A percentile compares a stretch with the other conserved stretches of the same genome.
phyloP scores from a whole-genome alignment of 2,329 filamentous ascomycete genomes.

The Sarocladium brachiariae region DNA sequence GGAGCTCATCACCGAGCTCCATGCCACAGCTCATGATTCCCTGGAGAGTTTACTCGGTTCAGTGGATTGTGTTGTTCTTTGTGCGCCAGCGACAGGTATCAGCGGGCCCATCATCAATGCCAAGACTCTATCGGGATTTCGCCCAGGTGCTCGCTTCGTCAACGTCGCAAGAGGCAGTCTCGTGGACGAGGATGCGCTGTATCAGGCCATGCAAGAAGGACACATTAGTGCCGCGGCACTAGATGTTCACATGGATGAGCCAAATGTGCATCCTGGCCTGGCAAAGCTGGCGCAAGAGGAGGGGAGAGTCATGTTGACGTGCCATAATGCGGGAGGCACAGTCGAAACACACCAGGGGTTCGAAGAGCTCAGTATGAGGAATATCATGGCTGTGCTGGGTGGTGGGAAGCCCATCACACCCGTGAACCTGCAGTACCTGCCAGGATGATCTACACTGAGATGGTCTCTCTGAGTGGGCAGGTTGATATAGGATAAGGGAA shows the following conservation, averaged over 20 bases:
- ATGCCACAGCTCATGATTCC: conserved; percentile 42
- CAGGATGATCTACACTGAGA: too few species aligned
- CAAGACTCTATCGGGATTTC: conserved; percentile 42
- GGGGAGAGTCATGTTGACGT: conserved; percentile 50
- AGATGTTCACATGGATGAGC: conserved; percentile 59
- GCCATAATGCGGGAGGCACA: conserved; percentile 61
- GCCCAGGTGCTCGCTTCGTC: conserved; percentile 50
- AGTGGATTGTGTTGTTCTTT: conserved; percentile 56
- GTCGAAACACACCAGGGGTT: conserved; percentile 61
- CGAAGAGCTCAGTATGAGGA: conserved; percentile 60
- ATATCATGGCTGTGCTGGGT: conserved; percentile 53
- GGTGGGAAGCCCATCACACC: conserved; percentile 49
- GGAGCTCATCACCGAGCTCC: conserved; percentile 25
- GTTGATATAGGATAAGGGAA: neutral
- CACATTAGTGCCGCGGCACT: conserved; percentile 47
- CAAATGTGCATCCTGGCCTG: conserved; percentile 42
- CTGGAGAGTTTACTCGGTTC: conserved; percentile 44
- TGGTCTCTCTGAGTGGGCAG: too few species aligned
- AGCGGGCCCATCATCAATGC: conserved; percentile 39
- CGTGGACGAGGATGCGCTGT: conserved; percentile 58
- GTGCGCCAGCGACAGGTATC: conserved; percentile 39
- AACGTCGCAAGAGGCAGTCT: conserved; percentile 60
- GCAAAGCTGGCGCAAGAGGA: conserved; percentile 28
- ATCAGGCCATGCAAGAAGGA: conserved; percentile 48
- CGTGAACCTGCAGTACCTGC: conserved; percentile 52